Percentiles rank a stretch among this genome's conserved stretches.
Conservation (phyloP, 2,329 filamentous ascomycete genomes). For the Alternaria triticina region DNA sequence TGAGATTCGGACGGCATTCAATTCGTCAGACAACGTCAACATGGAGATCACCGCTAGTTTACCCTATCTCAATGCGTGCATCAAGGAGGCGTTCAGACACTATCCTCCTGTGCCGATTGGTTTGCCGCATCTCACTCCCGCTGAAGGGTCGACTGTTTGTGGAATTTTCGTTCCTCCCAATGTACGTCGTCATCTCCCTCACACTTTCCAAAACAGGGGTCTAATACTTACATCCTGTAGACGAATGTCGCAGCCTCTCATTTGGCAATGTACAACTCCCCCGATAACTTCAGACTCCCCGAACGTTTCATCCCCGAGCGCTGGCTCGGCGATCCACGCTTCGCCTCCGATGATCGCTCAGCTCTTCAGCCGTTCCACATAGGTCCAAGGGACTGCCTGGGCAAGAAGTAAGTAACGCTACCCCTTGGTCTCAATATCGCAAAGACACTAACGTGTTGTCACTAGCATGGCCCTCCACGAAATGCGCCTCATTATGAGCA, state of each 20-base stretch:
- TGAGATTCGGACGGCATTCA: slow-evolving; percentile 25
- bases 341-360: background rate
- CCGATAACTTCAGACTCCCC: background rate
- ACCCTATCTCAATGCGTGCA: slow-evolving; percentile 41
- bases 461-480: background rate
- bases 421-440: background rate
- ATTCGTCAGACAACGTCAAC: slow-evolving; percentile 7
- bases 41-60: slow-evolving; percentile 39
- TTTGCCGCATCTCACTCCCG: slow-evolving; percentile 19
- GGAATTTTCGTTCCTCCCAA: background rate
- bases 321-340: background rate
- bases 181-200: background rate
- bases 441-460: background rate
- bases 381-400: background rate
- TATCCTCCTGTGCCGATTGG: slow-evolving; percentile 47
- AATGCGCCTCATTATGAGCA: background rate
- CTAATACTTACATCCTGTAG: background rate
- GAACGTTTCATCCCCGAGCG: background rate
- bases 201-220: background rate
- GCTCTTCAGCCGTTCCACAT: background rate
- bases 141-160: background rate
- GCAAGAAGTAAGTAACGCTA: background rate
- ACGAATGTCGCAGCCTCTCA: background rate
- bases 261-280: background rate
- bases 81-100: slow-evolving; percentile 37